These are phyloP conservation scores for Gaultheria prostrata DNA, from an alignment of 148 eudicot genomes.

Conservation along the genomic window DNA sequence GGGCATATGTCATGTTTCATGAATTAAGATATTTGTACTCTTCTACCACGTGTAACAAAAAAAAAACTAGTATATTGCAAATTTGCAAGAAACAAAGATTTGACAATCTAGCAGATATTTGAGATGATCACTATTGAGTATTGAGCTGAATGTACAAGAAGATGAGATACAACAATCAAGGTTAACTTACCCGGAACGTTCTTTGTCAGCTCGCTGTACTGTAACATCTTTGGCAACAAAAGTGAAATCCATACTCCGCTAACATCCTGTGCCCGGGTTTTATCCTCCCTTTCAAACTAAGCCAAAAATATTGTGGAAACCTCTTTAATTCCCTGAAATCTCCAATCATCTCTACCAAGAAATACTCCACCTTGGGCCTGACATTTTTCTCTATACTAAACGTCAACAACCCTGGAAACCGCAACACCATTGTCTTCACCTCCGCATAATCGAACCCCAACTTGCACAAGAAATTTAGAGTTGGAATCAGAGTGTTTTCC, in stretches of 20 bases:
- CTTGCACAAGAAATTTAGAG: background rate
- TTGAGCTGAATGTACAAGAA: conserved; percentile 4
- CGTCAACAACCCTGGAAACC: conserved; percentile 73
- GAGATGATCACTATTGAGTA: background rate
- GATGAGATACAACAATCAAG: background rate
- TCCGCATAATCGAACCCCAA: conserved; percentile 34
- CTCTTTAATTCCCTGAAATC: conserved; percentile 59
- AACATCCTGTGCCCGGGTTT: conserved; percentile 55
- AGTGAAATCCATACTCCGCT: conserved; percentile 52
- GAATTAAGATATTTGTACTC: no score
- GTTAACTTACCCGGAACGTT: conserved; percentile 18
- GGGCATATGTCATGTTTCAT: no score
- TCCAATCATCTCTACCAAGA: conserved; percentile 74
- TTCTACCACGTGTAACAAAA: no score
- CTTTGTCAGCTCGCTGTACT: conserved; percentile 50
- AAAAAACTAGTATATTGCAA: background rate
- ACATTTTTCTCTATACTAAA: conserved; percentile 63
- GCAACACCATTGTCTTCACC: conserved; percentile 59
- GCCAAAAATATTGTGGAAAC: conserved; percentile 91
- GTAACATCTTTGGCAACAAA: conserved; percentile 69
- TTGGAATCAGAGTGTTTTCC: background rate
- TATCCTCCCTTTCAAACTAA: conserved; percentile 81
- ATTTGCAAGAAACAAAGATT: conserved; percentile 8
- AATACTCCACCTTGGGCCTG: conserved; percentile 63
- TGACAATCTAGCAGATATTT: conserved; percentile 3